Evolutionary conservation across 2,329 filamentous ascomycete genomes (phyloP), one percentile per base, ranked within the genome.

Genomic region (Anisogramma anomala): DNA sequence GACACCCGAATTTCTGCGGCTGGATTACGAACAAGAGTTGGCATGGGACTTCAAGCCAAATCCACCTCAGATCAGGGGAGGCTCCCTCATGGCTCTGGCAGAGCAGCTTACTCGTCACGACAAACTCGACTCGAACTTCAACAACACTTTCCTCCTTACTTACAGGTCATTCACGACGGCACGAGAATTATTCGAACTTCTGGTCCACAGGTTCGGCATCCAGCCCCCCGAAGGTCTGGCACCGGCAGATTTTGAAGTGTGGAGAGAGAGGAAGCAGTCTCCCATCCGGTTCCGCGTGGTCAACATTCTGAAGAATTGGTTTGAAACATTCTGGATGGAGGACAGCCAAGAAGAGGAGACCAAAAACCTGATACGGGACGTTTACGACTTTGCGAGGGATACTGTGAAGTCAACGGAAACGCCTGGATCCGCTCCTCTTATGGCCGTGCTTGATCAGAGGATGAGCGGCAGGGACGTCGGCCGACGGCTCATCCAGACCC

Each of bases 251-350:
- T 86, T 84, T 53, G 84, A 94, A 41, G 69, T 75, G 22, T 98
- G 91, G 91, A 77, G 84, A 26, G 86, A 94, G 57, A 80, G 81
- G 57, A 98, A 98, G 65, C 91, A 96, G 59, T 95, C 93, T 57
- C 83, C 86, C 4, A 95, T 96, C 47, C 77, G 91, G 26, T 94
- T 98, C 66, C 79, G 91, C 31, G 88, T 98, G 2, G 87, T 98
- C 49, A 98, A 96, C 55, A 96, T 95, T 49, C 67, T 98, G 35
- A 96, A 96, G 71, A 93, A 79, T 62, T 98, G 91, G 91, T 91
- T 98, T 52, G 91, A 96, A 57, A 88, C 83, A 53, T 96, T 91
- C 60, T 98, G 91, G 91, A 95, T 96, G 87, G 91, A 98, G 58
- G 84, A 87, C 36, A 79, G 82, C 48, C 88, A 80, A 55, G 42